A percentile compares a stretch with the other conserved stretches of the same genome.
Conservation (phyloP, 768 basidiomycete genomes). For the Lentinula guzmanii region DNA sequence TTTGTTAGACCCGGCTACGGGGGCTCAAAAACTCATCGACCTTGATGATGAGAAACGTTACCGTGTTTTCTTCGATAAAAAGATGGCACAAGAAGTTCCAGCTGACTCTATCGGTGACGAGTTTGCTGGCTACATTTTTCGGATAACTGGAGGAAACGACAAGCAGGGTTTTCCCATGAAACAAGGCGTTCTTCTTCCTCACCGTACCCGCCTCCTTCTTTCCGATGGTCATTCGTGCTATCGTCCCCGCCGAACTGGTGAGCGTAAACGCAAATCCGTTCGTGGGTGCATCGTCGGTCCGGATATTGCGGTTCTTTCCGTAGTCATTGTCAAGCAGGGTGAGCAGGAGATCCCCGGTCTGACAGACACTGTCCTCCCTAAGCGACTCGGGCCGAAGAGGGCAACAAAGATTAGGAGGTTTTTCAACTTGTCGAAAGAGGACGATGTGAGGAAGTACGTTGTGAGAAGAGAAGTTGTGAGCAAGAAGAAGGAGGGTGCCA, state of each 20-base stretch:
- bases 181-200: conserved; percentile 92
- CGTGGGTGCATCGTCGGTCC: conserved; percentile 97
- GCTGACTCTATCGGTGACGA: conserved; percentile 90
- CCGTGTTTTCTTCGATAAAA: conserved; percentile 96
- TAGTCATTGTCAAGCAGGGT: conserved; percentile 96
- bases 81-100: conserved; percentile 91
- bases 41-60: conserved; percentile 86
- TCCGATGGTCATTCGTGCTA: conserved; percentile 97
- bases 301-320: conserved; percentile 91
- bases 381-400: conserved; percentile 94
- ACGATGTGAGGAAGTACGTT: conserved; percentile 98
- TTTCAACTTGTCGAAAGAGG: conserved; percentile 97
- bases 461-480: conserved; percentile 87
- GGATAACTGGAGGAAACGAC: conserved; percentile 98
- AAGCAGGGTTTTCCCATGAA: conserved; percentile 99
- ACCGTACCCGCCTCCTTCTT: conserved; percentile 93
- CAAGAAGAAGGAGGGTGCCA: conserved; percentile 82
- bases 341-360: conserved; percentile 85
- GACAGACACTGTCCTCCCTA: conserved; percentile 89
- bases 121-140: conserved; percentile 95
- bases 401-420: conserved; percentile 96
- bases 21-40: conserved; percentile 94
- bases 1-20: conserved; percentile 84
- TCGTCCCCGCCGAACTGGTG: conserved; percentile 85
- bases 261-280: conserved; percentile 98